Percentiles rank a stretch among this genome's conserved stretches.
Evolutionary conservation across 495 filamentous ascomycete genomes (phyloP).

Genomic region (Talaromyces borbonicus): DNA sequence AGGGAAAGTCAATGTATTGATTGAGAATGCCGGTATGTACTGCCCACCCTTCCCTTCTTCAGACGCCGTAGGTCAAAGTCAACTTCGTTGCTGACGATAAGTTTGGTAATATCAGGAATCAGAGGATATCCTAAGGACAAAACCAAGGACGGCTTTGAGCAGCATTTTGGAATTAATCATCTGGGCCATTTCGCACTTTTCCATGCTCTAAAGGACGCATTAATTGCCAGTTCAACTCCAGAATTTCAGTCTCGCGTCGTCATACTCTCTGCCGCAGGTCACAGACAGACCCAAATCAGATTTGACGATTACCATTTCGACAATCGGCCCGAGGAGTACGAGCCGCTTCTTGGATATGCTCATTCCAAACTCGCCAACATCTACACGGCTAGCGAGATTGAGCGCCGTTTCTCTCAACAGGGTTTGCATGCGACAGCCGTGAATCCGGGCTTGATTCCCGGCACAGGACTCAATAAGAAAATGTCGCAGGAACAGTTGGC

Average conservation of each 20-base stretch:
- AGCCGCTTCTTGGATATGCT: slow-evolving; percentile 24
- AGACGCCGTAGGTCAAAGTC: not conserved
- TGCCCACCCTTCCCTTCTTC: not conserved
- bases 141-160: slow-evolving; percentile 36
- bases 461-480: slow-evolving; percentile 14
- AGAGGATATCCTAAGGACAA: slow-evolving; percentile 5
- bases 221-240: slow-evolving; percentile 29
- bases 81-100: not conserved
- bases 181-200: slow-evolving; percentile 41
- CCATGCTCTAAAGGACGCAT: slow-evolving; percentile 30
- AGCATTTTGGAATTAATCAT: slow-evolving; percentile 41
- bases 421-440: slow-evolving; percentile 32
- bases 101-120: not conserved
- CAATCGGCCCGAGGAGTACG: slow-evolving; percentile 21
- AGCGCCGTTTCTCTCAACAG: slow-evolving; percentile 27
- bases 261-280: slow-evolving; percentile 27
- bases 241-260: slow-evolving; percentile 36
- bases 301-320: slow-evolving; percentile 21
- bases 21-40: slow-evolving; percentile 6
- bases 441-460: slow-evolving; percentile 29
- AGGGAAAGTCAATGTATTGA: slow-evolving; percentile 6
- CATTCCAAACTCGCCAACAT: slow-evolving; percentile 31
- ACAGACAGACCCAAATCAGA: slow-evolving; percentile 14
- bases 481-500: slow-evolving; percentile 12
- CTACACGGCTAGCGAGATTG: slow-evolving; percentile 37